Evolutionary conservation across 2,329 filamentous ascomycete genomes (phyloP).

Genomic region (Didymella glomerata): DNA sequence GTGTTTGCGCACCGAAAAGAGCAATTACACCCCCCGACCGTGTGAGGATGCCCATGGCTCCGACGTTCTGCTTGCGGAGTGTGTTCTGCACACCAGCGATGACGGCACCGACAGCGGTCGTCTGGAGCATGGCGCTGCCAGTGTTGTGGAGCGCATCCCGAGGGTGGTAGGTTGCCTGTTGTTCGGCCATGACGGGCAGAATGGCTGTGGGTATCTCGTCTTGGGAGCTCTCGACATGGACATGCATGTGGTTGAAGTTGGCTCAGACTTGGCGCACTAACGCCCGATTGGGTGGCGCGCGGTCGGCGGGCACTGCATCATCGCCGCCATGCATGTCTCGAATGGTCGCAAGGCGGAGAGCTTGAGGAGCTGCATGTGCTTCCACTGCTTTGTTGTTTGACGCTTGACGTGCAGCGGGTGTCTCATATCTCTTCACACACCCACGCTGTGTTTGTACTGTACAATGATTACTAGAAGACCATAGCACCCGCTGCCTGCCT

Average conservation of each 20-base stretch:
- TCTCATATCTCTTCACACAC: neutral
- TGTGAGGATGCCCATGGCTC: slow-evolving; percentile 81
- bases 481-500: slow-evolving; percentile 19
- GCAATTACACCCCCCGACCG: slow-evolving; percentile 78
- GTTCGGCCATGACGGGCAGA: slow-evolving; percentile 49
- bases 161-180: slow-evolving; percentile 66
- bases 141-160: slow-evolving; percentile 77
- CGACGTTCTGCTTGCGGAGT: slow-evolving; percentile 81
- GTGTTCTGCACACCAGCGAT: slow-evolving; percentile 86
- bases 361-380: slow-evolving; percentile 9
- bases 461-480: slow-evolving; percentile 11
- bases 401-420: neutral
- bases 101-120: slow-evolving; percentile 73
- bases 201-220: slow-evolving; percentile 36
- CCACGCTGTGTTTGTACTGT: slow-evolving; percentile 9
- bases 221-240: slow-evolving; percentile 26
- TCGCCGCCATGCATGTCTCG: slow-evolving; percentile 17
- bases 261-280: slow-evolving; percentile 25
- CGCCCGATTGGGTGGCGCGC: slow-evolving; percentile 10
- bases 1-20: slow-evolving; percentile 65
- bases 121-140: slow-evolving; percentile 70
- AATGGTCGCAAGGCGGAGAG: slow-evolving; percentile 7
- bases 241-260: slow-evolving; percentile 28
- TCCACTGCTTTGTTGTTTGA: slow-evolving; percentile 1
- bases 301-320: slow-evolving; percentile 13